phyloP scores from a whole-genome alignment of 2,329 filamentous ascomycete genomes.

The Cryphonectria nitschkei region DNA sequence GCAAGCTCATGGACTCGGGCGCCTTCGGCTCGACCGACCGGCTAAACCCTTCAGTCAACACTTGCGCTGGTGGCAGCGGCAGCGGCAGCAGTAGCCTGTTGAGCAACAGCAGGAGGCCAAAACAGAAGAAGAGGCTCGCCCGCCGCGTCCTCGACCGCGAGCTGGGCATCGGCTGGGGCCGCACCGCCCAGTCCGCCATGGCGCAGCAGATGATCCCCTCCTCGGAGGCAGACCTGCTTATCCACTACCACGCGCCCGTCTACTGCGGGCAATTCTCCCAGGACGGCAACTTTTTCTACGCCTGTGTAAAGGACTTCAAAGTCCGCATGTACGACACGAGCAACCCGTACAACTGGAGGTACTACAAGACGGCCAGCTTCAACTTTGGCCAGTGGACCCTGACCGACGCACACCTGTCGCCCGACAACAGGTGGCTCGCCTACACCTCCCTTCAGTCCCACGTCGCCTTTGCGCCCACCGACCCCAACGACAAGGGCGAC shows the following conservation, averaged over 20 bases:
- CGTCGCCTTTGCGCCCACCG: conserved; percentile 85
- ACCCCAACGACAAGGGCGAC: conserved; percentile 79
- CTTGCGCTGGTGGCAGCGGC: neutral
- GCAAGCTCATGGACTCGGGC: conserved; percentile 79
- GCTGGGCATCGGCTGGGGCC: conserved; percentile 69
- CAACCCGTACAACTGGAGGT: conserved; percentile 92
- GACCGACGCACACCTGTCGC: conserved; percentile 88
- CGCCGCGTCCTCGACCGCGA: conserved; percentile 80
- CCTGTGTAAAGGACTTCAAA: conserved; percentile 87
- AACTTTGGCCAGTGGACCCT: conserved; percentile 93
- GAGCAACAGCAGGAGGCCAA: conserved; percentile 46
- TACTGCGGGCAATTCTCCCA: conserved; percentile 97
- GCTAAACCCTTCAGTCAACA: neutral
- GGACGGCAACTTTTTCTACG: conserved; percentile 97
- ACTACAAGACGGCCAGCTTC: conserved; percentile 88
- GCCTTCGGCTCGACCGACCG: conserved; percentile 73
- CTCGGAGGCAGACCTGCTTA: conserved; percentile 79
- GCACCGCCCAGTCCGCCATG: conserved; percentile 67
- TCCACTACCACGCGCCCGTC: conserved; percentile 83
- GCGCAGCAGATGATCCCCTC: conserved; percentile 76
- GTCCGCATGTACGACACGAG: conserved; percentile 98
- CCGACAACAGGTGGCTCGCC: conserved; percentile 88
- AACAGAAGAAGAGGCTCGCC: conserved; percentile 62
- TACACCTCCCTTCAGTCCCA: conserved; percentile 87
- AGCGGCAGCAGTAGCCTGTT: neutral